phyloP scores from a whole-genome alignment of 805 yeast species.

The Hanseniaspora vineae region DNA sequence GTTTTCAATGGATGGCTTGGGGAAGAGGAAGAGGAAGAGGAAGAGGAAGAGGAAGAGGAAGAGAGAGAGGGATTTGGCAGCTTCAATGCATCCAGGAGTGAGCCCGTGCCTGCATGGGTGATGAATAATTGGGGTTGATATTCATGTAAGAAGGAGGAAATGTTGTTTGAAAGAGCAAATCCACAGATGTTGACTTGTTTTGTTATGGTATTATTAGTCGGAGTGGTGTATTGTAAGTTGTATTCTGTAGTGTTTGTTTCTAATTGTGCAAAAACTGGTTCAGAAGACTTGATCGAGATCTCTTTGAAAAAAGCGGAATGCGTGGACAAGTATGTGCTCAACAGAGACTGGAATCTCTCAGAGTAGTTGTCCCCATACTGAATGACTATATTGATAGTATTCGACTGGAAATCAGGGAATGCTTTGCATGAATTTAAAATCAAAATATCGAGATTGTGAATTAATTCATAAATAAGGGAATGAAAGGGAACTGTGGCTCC shows the following conservation, averaged over 20 bases:
- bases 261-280: neutral
- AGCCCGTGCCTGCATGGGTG: slow-evolving; percentile 89
- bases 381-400: slow-evolving; percentile 32
- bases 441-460: slow-evolving; percentile 9
- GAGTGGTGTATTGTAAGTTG: neutral
- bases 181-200: slow-evolving; percentile 27
- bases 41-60: too few species aligned
- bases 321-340: too few species aligned
- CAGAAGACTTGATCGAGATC: too few species aligned
- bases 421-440: neutral
- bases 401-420: slow-evolving; percentile 15
- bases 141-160: slow-evolving; percentile 27
- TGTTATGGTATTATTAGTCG: neutral
- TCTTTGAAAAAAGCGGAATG: too few species aligned
- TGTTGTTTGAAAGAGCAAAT: slow-evolving; percentile 32
- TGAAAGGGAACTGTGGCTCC: slow-evolving; percentile 88
- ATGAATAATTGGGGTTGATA: slow-evolving; percentile 44
- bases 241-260: neutral
- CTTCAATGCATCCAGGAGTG: slow-evolving; percentile 68
- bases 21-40: too few species aligned
- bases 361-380: slow-evolving; percentile 45
- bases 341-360: neutral
- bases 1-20: too few species aligned
- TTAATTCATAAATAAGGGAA: slow-evolving; percentile 35
- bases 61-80: too few species aligned